Percentiles rank a stretch among this genome's conserved stretches.
These are phyloP conservation scores for Populus ilicifolia DNA, from an alignment of 345 rosid species.

Conservation along the genomic window DNA sequence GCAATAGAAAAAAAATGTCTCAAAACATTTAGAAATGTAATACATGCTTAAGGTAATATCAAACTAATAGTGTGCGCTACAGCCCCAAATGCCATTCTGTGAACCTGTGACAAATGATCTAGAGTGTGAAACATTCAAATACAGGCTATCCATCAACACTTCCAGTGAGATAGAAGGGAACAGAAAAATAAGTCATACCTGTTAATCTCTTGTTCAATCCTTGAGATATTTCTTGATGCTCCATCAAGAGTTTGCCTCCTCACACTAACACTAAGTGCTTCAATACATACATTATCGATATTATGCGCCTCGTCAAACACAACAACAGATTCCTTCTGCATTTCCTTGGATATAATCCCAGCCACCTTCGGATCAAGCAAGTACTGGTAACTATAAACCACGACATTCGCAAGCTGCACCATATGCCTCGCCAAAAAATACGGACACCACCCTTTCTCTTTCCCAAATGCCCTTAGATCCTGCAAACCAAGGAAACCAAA, in stretches of 20 bases:
- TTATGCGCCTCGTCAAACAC: constrained; percentile 98
- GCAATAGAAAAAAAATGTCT: no score
- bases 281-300: constrained; percentile 94
- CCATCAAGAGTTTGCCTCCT: constrained; percentile 93
- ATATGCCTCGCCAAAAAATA: constrained; percentile 90
- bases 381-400: constrained; percentile 95
- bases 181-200: constrained; percentile 38
- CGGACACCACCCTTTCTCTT: constrained; percentile 87
- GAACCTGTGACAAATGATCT: no score
- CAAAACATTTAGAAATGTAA: no score
- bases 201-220: constrained; percentile 74
- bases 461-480: constrained; percentile 89
- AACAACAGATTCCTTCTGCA: constrained; percentile 91
- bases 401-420: constrained; percentile 89
- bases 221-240: constrained; percentile 75
- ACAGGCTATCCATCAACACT: no score
- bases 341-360: constrained; percentile 91
- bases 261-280: constrained; percentile 92
- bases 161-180: no score
- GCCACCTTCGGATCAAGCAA: constrained; percentile 98
- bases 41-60: no score
- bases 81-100: no score
- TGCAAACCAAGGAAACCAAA: constrained; percentile 7
- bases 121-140: no score
- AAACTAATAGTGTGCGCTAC: no score